These are phyloP conservation scores for Mycotypha africana DNA, from an alignment of 371 early-diverging fungal species.

Conservation along the genomic window DNA sequence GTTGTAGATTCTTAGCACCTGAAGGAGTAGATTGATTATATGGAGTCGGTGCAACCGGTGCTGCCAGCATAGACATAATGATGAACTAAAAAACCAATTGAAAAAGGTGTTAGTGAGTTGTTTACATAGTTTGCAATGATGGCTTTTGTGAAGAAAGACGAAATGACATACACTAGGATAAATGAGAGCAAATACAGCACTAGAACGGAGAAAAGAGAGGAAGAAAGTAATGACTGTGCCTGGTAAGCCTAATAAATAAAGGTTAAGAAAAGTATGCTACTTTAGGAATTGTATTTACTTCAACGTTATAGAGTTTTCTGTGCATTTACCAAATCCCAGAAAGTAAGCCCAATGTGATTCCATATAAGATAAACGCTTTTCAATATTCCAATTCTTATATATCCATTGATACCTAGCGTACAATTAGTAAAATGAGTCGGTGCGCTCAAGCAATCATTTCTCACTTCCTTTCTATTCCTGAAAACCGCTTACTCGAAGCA, in stretches of 20 bases:
- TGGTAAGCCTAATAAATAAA: constrained; percentile 24
- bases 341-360: constrained; percentile 53
- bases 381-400: constrained; percentile 42
- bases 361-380: constrained; percentile 44
- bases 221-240: constrained; percentile 43
- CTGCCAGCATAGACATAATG: constrained; percentile 47
- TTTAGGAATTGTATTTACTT: neutral
- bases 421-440: too few species aligned
- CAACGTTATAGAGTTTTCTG: too few species aligned
- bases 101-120: neutral
- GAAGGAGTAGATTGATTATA: constrained; percentile 25
- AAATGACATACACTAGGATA: constrained; percentile 49
- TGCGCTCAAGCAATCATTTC: neutral
- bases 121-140: too few species aligned
- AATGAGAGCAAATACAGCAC: constrained; percentile 41
- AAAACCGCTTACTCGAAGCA: constrained; percentile 30
- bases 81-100: constrained; percentile 39
- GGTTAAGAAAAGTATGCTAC: neutral
- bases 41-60: constrained; percentile 24
- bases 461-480: neutral
- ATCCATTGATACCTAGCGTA: constrained; percentile 44
- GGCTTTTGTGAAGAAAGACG: too few species aligned
- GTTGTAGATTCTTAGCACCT: constrained; percentile 18
- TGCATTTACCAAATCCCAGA: constrained; percentile 42
- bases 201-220: constrained; percentile 36